phyloP scores from a whole-genome alignment of 179 eudicot species.

The Silene noctiflora region DNA sequence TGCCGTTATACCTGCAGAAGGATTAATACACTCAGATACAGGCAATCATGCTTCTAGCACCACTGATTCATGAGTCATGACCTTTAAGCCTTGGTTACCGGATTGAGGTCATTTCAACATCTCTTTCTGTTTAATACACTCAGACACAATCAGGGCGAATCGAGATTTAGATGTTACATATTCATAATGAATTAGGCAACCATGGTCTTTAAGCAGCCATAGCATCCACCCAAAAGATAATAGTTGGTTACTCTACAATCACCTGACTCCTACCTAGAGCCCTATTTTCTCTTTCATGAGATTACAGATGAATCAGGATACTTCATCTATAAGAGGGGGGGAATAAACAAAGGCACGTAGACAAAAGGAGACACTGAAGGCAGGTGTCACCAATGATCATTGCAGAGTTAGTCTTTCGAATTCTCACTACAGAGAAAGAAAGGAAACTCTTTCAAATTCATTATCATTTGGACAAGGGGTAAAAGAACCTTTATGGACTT shows the following conservation, averaged over 20 bases:
- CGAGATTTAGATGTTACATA: too few relatives aligned
- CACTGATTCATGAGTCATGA: not conserved
- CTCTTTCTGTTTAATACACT: too few relatives aligned
- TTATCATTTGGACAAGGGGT: not conserved
- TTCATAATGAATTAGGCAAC: too few relatives aligned
- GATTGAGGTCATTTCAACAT: too few relatives aligned
- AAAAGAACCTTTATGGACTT: not conserved
- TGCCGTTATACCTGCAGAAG: constrained; percentile 59
- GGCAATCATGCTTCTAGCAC: not conserved
- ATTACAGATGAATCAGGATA: not conserved
- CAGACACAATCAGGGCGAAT: too few relatives aligned
- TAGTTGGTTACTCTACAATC: too few relatives aligned
- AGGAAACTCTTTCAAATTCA: not conserved
- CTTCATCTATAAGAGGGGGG: not conserved
- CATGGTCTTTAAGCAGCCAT: too few relatives aligned
- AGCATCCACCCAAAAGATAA: too few relatives aligned
- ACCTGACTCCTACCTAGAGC: too few relatives aligned
- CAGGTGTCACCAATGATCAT: not conserved
- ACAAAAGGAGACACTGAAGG: not conserved
- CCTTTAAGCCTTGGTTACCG: too few relatives aligned
- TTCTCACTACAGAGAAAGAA: not conserved
- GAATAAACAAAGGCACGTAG: too few relatives aligned
- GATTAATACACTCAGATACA: constrained; percentile 1
- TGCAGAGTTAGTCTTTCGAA: not conserved
- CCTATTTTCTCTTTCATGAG: too few relatives aligned